Evolutionary conservation across 164 flowering plant genomes (phyloP).

Genomic region (Santalum album): DNA sequence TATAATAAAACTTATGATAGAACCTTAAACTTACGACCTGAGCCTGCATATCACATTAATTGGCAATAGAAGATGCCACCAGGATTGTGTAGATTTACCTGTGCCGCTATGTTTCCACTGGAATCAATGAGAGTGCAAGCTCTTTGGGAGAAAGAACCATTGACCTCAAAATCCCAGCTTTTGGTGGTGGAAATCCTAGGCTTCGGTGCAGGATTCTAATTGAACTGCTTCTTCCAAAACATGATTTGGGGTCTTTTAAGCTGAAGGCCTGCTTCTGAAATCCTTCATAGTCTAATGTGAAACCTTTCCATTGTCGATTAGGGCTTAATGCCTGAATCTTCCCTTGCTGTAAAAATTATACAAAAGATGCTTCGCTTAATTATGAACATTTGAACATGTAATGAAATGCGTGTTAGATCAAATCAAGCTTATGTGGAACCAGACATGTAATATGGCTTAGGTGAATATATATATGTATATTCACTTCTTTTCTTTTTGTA

Average conservation of each 20-base stretch:
- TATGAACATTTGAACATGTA: too few relatives aligned
- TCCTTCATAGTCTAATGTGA: slow-evolving; percentile 42
- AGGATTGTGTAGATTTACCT: slow-evolving; percentile 38
- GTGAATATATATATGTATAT: too few relatives aligned
- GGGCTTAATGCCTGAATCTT: slow-evolving; percentile 55
- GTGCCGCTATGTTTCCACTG: slow-evolving; percentile 47
- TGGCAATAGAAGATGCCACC: too few relatives aligned
- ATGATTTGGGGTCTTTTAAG: slow-evolving; percentile 49
- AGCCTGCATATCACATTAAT: too few relatives aligned
- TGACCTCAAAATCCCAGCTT: slow-evolving; percentile 52
- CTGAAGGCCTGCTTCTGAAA: slow-evolving; percentile 45
- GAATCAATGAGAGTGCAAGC: slow-evolving; percentile 50
- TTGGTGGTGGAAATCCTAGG: slow-evolving; percentile 18
- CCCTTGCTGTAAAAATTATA: slow-evolving; percentile 37
- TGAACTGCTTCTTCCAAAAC: slow-evolving; percentile 19
- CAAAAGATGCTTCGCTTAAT: background rate
- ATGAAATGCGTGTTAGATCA: too few relatives aligned
- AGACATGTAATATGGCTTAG: too few relatives aligned
- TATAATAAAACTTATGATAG: too few relatives aligned
- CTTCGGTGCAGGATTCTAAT: slow-evolving; percentile 31
- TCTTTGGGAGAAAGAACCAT: slow-evolving; percentile 55
- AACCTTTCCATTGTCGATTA: slow-evolving; percentile 63
- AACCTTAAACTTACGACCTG: too few relatives aligned
- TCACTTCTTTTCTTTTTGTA: too few relatives aligned
- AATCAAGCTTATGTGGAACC: too few relatives aligned